Conservation (phyloP, 2,329 filamentous ascomycete species). For the Chaetothyriales sp. region DNA sequence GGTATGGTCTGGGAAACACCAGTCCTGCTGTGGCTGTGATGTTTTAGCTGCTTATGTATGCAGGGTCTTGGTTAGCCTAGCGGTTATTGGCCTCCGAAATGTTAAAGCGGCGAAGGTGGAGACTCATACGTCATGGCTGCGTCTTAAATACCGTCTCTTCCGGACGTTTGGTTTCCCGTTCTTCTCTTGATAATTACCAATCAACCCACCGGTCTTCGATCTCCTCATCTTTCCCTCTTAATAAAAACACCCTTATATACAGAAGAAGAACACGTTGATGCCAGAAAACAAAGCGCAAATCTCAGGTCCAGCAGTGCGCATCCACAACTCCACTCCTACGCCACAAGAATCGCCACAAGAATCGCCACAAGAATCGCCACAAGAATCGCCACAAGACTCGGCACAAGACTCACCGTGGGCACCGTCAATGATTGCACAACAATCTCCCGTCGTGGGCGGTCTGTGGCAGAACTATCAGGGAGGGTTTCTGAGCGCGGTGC, state of each 20-base stretch:
- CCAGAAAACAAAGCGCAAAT: slow-evolving; percentile 7
- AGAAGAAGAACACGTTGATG: slow-evolving; percentile 5
- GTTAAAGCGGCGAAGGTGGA: neutral
- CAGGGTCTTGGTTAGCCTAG: neutral
- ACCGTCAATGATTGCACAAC: slow-evolving; percentile 2
- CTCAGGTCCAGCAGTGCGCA: slow-evolving; percentile 12
- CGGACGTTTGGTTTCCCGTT: neutral
- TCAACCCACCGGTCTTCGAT: slow-evolving; percentile 11
- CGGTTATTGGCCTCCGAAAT: neutral
- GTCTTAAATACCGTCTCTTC: neutral
- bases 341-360: slow-evolving; percentile 12
- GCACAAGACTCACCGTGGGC: no score
- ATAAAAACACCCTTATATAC: slow-evolving; percentile 1
- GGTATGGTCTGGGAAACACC: neutral
- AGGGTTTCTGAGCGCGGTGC: slow-evolving; percentile 15
- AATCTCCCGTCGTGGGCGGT: slow-evolving; percentile 7
- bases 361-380: slow-evolving; percentile 15
- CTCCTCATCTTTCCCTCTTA: slow-evolving; percentile 6
- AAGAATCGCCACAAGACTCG: slow-evolving; percentile 16
- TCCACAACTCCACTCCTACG: slow-evolving; percentile 13
- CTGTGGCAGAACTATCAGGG: slow-evolving; percentile 15
- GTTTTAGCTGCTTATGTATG: neutral
- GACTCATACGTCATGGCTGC: neutral
- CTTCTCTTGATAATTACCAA: neutral
- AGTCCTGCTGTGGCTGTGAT: neutral